These are phyloP conservation scores for Trametes cingulata DNA, from an alignment of 768 basidiomycete species.

Conservation along the genomic window DNA sequence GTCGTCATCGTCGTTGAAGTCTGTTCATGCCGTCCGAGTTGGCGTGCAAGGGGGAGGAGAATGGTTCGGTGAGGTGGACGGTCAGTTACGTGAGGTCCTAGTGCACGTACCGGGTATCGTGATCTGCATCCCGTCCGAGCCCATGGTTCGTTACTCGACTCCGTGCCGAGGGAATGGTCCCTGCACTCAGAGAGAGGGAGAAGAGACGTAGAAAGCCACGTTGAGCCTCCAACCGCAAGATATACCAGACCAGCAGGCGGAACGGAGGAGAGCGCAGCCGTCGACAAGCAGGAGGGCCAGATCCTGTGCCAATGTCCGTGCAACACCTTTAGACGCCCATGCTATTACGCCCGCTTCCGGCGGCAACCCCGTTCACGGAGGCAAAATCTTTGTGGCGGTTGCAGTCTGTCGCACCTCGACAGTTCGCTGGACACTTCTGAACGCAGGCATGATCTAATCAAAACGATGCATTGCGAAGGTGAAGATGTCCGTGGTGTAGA, in stretches of 20 bases:
- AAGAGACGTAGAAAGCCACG: background rate
- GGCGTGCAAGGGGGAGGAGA: background rate
- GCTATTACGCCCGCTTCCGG: no score
- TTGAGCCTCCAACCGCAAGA: background rate
- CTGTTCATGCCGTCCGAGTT: constrained; percentile 36
- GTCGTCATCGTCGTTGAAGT: constrained; percentile 81
- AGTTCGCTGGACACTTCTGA: background rate
- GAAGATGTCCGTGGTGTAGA: background rate
- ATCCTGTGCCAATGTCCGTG: background rate
- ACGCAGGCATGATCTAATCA: no score
- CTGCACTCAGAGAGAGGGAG: background rate
- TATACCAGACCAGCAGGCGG: constrained; percentile 11
- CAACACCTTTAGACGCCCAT: background rate
- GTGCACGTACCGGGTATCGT: constrained; percentile 44
- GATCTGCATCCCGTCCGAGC: constrained; percentile 45
- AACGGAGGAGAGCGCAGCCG: background rate
- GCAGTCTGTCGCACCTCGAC: background rate
- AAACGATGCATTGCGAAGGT: no score
- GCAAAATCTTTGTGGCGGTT: constrained; percentile 1
- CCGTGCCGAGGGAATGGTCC: background rate
- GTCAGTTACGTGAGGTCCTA: background rate
- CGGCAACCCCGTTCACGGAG: background rate
- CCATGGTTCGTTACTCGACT: constrained; percentile 19
- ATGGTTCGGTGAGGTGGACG: background rate
- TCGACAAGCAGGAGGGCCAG: background rate